Evolutionary conservation across 2,329 filamentous ascomycete genomes (phyloP).

Genomic region (Botryotinia calthae): DNA sequence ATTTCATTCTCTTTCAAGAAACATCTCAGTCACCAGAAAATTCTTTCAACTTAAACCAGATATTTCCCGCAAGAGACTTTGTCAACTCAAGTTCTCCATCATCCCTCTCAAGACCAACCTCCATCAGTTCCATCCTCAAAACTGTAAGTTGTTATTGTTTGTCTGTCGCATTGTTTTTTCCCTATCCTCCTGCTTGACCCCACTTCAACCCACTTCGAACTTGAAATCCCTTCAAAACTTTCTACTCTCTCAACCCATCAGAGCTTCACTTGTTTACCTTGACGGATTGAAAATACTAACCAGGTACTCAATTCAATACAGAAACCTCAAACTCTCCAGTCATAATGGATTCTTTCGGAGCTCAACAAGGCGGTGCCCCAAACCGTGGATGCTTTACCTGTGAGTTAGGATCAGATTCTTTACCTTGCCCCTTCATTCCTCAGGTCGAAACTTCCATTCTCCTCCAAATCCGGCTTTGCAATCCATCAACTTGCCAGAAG

Average conservation of each 20-base stretch:
- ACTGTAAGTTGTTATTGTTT: slow-evolving; percentile 2
- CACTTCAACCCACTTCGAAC: slow-evolving; percentile 10
- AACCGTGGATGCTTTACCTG: slow-evolving; percentile 51
- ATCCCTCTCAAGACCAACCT: neutral
- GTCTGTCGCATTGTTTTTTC: neutral
- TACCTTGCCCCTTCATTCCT: slow-evolving; percentile 25
- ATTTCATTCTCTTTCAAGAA: neutral
- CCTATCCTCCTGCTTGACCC: neutral
- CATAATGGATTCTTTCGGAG: slow-evolving; percentile 37
- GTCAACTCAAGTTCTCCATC: neutral
- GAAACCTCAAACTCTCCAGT: slow-evolving; percentile 25
- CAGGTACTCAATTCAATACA: slow-evolving; percentile 10
- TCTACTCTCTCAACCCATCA: neutral
- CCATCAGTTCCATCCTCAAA: neutral
- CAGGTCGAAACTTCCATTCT: neutral
- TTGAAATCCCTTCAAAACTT: slow-evolving; percentile 15
- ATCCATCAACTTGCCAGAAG: neutral
- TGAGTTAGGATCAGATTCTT: slow-evolving; percentile 40
- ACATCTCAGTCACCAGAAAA: neutral
- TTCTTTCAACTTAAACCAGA: neutral
- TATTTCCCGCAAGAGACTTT: neutral
- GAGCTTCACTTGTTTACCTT: neutral
- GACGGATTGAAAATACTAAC: slow-evolving; percentile 12
- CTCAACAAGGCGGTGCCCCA: slow-evolving; percentile 30
- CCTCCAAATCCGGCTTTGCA: neutral